Base-by-base conservation (phyloP, 2,329 filamentous ascomycete genomes). In the Arachnopeziza araneosa region DNA sequence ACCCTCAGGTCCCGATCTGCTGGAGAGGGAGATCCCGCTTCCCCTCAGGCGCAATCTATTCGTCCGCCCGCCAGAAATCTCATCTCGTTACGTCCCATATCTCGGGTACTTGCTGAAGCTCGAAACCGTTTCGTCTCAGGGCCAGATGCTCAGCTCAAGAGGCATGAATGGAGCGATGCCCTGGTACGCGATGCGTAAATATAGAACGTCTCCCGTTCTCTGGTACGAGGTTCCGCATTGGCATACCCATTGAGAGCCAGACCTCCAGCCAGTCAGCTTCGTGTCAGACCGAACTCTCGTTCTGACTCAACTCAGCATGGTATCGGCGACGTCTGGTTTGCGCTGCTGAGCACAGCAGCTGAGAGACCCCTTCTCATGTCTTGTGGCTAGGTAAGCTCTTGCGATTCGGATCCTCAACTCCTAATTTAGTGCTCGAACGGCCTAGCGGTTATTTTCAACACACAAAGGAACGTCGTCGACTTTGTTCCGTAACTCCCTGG, bases 101-200 rank as follows among this genome's bases (percentile, higher is more conserved):
- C 36, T 30, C 59, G 60, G 59, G 36, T 58, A 52, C 50, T 24
- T 64, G 57, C 64, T 58, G 52, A 56, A 54, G 56, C 52, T 63
- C 58, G 63, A 67, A 67, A 65, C 61, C 7, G 60, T 65, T 64
- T 67, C 65, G 64, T 64, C 62, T 66, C 64, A 64, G 62, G 50
- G 5, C 3, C 9, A n/a, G 21, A 22, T 52, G 48, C 19, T 52
- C n/a, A 52, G 3, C 17, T 24, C 50, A 9, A 10, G 50, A n/a
- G 3, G 21, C 50, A 52, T n/a, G 48, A 14, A 50, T 50, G 48
- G 19, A 22, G 17, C 24, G n/a, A 52, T 22, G 3, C 22, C 10
- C 57, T 55, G 26, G 57, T 54, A 24, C 21, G 52, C 14, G 19
- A 36, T 24, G 26, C 14, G 32, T 57, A 32, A 57, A 56, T 56